These are phyloP conservation scores for Populus hybrid DNA, from an alignment of 441 rosid genomes.

Conservation along the genomic window DNA sequence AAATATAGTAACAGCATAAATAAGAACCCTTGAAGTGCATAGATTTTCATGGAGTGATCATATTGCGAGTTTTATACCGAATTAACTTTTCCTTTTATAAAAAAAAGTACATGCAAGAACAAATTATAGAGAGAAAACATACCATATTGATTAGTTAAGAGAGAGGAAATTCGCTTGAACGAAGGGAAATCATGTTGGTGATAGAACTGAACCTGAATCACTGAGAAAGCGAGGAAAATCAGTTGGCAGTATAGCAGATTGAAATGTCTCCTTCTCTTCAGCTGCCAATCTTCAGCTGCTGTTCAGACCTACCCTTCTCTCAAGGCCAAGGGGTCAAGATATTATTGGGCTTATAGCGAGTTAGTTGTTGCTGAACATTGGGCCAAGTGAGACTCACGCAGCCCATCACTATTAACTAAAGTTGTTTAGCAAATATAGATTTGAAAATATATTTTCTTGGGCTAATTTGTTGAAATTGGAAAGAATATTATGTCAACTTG, in stretches of 20 bases:
- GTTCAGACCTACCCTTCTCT: slow-evolving; percentile 30
- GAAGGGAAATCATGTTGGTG: slow-evolving; percentile 9
- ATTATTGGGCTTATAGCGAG: slow-evolving; percentile 3
- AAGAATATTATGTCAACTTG: no score
- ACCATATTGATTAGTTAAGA: slow-evolving; percentile 18
- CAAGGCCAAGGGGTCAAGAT: background rate
- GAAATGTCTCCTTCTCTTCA: background rate
- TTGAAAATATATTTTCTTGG: no score
- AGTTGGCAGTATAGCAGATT: background rate
- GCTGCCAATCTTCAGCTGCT: slow-evolving; percentile 24
- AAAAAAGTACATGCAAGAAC: no score
- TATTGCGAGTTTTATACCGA: background rate
- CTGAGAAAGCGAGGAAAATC: background rate
- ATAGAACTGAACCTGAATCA: background rate
- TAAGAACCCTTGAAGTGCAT: background rate
- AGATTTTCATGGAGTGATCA: background rate
- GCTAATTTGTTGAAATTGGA: no score
- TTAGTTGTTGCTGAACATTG: background rate
- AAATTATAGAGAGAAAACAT: background rate
- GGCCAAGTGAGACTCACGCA: slow-evolving; percentile 1
- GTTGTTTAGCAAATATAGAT: no score
- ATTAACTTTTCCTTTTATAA: no score
- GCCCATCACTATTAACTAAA: background rate
- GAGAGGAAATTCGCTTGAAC: background rate
- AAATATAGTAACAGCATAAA: background rate